Percentiles rank a stretch among this genome's conserved stretches.
Conservation (phyloP, 2,329 filamentous ascomycete species). For the Scytalidium lignicola region DNA sequence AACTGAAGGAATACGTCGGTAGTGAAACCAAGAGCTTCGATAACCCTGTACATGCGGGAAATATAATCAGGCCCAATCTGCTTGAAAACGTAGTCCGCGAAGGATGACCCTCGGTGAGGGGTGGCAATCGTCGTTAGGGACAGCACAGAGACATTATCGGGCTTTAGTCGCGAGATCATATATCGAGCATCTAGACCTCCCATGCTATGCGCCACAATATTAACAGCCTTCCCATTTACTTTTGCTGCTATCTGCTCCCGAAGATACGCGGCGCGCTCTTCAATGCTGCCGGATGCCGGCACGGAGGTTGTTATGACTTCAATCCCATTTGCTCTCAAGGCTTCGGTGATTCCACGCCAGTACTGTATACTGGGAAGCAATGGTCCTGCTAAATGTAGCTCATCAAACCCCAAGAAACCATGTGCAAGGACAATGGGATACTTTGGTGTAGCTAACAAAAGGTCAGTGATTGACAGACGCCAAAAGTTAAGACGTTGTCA, state of each 20-base stretch:
- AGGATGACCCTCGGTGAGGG: slow-evolving; percentile 35
- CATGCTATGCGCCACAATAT: slow-evolving; percentile 70
- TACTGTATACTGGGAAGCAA: slow-evolving; percentile 54
- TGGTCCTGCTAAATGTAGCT: slow-evolving; percentile 44
- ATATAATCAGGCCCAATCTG: slow-evolving; percentile 40
- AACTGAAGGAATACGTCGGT: slow-evolving; percentile 58
- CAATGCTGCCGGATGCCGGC: slow-evolving; percentile 56
- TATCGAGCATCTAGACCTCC: slow-evolving; percentile 61
- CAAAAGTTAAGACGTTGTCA: neutral
- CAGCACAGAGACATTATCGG: slow-evolving; percentile 38
- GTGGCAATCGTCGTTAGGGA: slow-evolving; percentile 33
- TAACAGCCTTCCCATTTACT: slow-evolving; percentile 55
- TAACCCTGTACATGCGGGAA: slow-evolving; percentile 49
- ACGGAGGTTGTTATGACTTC: slow-evolving; percentile 57
- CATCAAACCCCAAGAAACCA: slow-evolving; percentile 58
- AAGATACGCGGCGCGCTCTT: slow-evolving; percentile 54
- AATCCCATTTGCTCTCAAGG: slow-evolving; percentile 46
- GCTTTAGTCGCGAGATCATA: slow-evolving; percentile 55
- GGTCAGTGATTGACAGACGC: slow-evolving; percentile 3
- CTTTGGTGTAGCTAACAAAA: slow-evolving; percentile 44
- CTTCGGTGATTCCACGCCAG: slow-evolving; percentile 60
- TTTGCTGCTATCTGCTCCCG: slow-evolving; percentile 44
- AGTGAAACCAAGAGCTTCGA: slow-evolving; percentile 47
- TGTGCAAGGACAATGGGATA: slow-evolving; percentile 61
- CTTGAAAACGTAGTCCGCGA: slow-evolving; percentile 49